Evolutionary conservation across 164 flowering plant genomes (phyloP).

Genomic region (Buxus sempervirens): DNA sequence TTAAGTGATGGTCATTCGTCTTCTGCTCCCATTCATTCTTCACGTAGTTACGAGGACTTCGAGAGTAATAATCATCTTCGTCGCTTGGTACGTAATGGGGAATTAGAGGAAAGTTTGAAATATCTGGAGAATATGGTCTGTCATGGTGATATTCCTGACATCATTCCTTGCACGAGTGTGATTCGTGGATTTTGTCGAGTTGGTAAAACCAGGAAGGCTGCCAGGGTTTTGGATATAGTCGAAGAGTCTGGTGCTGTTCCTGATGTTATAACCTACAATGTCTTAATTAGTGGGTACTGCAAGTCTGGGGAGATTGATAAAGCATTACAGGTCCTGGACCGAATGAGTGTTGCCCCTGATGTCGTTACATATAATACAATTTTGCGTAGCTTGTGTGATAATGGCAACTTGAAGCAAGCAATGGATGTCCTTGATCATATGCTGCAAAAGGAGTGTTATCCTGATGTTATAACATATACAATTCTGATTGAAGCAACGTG

Average conservation of each 20-base stretch:
- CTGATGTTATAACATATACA: slow-evolving; percentile 82
- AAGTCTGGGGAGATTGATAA: slow-evolving; percentile 68
- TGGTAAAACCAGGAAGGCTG: slow-evolving; percentile 62
- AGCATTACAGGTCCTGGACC: slow-evolving; percentile 58
- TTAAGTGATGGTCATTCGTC: slow-evolving; percentile 18
- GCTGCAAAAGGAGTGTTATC: slow-evolving; percentile 59
- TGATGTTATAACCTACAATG: slow-evolving; percentile 84
- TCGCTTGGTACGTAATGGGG: slow-evolving; percentile 58
- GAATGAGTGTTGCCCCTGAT: slow-evolving; percentile 75
- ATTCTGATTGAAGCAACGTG: slow-evolving; percentile 91
- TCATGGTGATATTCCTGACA: slow-evolving; percentile 67
- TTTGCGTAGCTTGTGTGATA: slow-evolving; percentile 61
- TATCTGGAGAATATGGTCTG: slow-evolving; percentile 57
- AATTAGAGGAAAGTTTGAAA: slow-evolving; percentile 53
- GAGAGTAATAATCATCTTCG: slow-evolving; percentile 57
- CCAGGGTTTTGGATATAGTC: slow-evolving; percentile 60
- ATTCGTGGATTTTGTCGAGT: slow-evolving; percentile 64
- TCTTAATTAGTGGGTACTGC: slow-evolving; percentile 79
- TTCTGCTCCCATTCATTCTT: slow-evolving; percentile 9
- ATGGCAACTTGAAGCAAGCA: slow-evolving; percentile 67
- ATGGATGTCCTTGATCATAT: slow-evolving; percentile 63
- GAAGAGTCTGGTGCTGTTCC: slow-evolving; percentile 80
- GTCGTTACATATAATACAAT: slow-evolving; percentile 85
- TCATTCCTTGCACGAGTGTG: slow-evolving; percentile 62
- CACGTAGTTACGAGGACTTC: slow-evolving; percentile 39